A percentile compares a stretch with the other conserved stretches of the same genome.
phyloP scores from a whole-genome alignment of 306 rosid genomes.

The Vicia sativa region DNA sequence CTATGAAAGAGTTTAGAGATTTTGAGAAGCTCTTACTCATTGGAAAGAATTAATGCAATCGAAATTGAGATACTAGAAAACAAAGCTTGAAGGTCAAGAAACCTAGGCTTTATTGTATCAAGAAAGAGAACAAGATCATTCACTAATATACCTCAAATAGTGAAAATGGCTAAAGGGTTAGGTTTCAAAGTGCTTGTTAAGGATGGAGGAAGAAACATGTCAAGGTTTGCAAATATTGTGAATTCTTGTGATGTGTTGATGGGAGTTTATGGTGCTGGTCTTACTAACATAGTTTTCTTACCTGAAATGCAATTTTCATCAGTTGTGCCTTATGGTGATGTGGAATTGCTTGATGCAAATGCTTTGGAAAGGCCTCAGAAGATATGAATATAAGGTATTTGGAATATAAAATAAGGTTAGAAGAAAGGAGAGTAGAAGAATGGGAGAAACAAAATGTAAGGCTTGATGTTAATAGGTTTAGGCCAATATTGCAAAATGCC shows the following conservation, averaged over 20 bases:
- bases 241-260: constrained; percentile 85
- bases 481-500: constrained; percentile 66
- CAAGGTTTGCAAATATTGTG: constrained; percentile 57
- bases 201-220: constrained; percentile 55
- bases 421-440: constrained; percentile 66
- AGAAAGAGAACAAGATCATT: constrained; percentile 71
- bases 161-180: constrained; percentile 53
- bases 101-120: constrained; percentile 74
- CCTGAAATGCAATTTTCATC: constrained; percentile 75
- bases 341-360: constrained; percentile 67
- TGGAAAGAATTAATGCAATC: constrained; percentile 55
- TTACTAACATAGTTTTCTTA: constrained; percentile 81
- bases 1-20: constrained; percentile 77
- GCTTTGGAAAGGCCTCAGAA: constrained; percentile 64
- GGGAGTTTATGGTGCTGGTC: constrained; percentile 98
- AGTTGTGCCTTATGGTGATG: constrained; percentile 70
- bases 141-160: constrained; percentile 59
- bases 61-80: constrained; percentile 31
- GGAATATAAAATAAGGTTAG: constrained; percentile 64
- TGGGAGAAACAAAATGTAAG: constrained; percentile 77
- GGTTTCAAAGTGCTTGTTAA: constrained; percentile 60
- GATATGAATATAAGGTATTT: constrained; percentile 73
- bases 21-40: constrained; percentile 56
- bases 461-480: constrained; percentile 69
- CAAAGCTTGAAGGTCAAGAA: constrained; percentile 18